Percentiles rank a stretch among this genome's conserved stretches.
Conservation (phyloP, 495 filamentous ascomycete genomes). For the Daldinia decipiens region DNA sequence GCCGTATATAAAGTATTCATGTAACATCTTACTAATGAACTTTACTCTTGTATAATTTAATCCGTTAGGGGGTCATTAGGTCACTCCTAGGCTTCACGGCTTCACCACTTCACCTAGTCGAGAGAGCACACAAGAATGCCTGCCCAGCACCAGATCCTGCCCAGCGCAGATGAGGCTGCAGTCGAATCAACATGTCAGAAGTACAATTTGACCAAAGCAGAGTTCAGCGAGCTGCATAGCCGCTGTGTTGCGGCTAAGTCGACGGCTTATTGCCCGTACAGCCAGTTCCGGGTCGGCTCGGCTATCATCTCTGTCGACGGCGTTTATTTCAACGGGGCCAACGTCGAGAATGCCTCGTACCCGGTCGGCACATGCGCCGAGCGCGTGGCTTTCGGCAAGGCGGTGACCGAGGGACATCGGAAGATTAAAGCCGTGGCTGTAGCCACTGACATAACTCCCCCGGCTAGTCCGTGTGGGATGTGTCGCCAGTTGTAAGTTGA, state of each 20-base stretch:
- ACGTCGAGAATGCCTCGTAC: conserved; percentile 94
- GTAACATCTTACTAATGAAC: conserved; percentile 33
- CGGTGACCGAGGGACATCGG: conserved; percentile 74
- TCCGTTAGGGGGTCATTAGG: background rate
- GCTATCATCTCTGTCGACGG: conserved; percentile 73
- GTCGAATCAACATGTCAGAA: conserved; percentile 49
- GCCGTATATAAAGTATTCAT: conserved; percentile 15
- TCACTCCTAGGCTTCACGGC: too few species aligned
- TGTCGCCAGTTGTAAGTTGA: conserved; percentile 66
- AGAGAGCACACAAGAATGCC: conserved; percentile 27
- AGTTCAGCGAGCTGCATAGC: conserved; percentile 69
- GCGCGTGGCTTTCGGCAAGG: conserved; percentile 81
- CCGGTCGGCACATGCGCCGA: conserved; percentile 96
- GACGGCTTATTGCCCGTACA: conserved; percentile 92
- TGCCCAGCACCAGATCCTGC: conserved; percentile 35
- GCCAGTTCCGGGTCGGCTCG: conserved; percentile 89
- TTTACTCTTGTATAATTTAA: conserved; percentile 1
- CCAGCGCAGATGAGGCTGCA: conserved; percentile 38
- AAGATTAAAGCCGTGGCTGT: conserved; percentile 87
- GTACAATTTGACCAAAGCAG: conserved; percentile 63
- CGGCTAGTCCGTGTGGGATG: conserved; percentile 81
- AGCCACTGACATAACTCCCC: conserved; percentile 77
- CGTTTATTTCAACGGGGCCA: conserved; percentile 77
- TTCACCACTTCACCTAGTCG: conserved; percentile 7
- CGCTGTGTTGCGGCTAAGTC: conserved; percentile 73